Base-by-base conservation (phyloP, 345 rosid genomes). In the Gossypium rotundifolium region DNA sequence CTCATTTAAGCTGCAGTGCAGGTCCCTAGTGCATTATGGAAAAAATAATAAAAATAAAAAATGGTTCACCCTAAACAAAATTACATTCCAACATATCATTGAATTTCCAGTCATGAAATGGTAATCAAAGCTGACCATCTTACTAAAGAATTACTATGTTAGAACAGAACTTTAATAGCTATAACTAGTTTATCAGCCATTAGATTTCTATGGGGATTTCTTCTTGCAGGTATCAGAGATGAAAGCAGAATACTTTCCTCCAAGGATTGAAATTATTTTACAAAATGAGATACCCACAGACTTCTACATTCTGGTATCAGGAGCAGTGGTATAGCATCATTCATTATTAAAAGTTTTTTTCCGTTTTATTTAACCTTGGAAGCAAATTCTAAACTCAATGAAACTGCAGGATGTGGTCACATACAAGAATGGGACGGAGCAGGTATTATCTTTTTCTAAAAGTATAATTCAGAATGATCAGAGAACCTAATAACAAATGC, bases 171-270 rank as follows among this genome's bases (percentile, higher is more conserved):
- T 27, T 60, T 27, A 61, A 29, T 12, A 14, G 44, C 42, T 29
- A 13, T 14, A 61, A 29, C 17, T 17, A 33, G 57, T 44, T 33
- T 68, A 49, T 25, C 20, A 48, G 16, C 27, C 57, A 25, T 9
- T 23, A 51, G 17, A 4, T 4, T 49, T 49, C 49, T 9, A 25
- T 33, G 61, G 45, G 17, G 27, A 48, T 72, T 27, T 75, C 49
- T 71, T 66, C 12, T 70, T 75, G 42, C 83, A 92, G 98, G 93
- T 94, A 46, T 85, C 94, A 0, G 93, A 90, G 67, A 82, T 92
- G 86, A 87, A 84, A 75, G 98, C 95, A 74, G 97, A 92, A 81
- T 91, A 89, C 77, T 93, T 89, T 78, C 98, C 97, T n/a, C 99
- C 98, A 0, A 92, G 88, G 74, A 87, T 94, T 68, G 99, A 94